Percentiles rank a stretch among this genome's conserved stretches.
These are phyloP conservation scores for Calonectria leucothoes DNA, from an alignment of 2,329 filamentous ascomycete genomes.

Conservation along the genomic window DNA sequence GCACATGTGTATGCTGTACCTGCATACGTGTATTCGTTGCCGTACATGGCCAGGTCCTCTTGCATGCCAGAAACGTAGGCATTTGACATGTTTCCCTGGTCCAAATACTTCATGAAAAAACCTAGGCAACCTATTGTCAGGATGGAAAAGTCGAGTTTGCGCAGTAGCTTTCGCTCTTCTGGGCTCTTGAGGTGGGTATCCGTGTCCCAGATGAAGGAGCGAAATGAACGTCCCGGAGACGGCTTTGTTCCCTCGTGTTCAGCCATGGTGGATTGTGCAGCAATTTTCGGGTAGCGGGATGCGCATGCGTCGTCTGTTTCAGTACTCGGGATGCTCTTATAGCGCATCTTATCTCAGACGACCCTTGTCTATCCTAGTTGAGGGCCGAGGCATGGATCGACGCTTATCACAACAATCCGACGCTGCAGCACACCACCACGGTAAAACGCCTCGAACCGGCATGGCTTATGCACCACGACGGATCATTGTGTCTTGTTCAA, in stretches of 20 bases:
- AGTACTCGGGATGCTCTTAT: not conserved
- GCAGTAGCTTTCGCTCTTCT: slow-evolving; percentile 16
- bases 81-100: slow-evolving; percentile 49
- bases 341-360: not conserved
- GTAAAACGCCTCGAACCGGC: not conserved
- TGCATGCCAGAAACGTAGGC: slow-evolving; percentile 55
- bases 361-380: not conserved
- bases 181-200: slow-evolving; percentile 20
- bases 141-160: slow-evolving; percentile 16
- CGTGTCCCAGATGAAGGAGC: slow-evolving; percentile 16
- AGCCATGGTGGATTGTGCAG: not conserved
- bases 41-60: slow-evolving; percentile 44
- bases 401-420: not conserved
- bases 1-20: not conserved
- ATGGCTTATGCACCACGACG: not conserved
- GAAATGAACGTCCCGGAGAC: not conserved
- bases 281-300: too few relatives aligned
- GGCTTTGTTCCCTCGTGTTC: not conserved
- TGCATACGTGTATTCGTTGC: not conserved
- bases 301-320: not conserved
- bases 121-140: slow-evolving; percentile 9
- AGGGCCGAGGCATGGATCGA: not conserved
- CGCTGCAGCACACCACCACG: slow-evolving; percentile 3
- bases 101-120: slow-evolving; percentile 35
- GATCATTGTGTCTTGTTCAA: not conserved